Conservation (phyloP, 164 flowering plant species). For the Warburgia ugandensis region DNA sequence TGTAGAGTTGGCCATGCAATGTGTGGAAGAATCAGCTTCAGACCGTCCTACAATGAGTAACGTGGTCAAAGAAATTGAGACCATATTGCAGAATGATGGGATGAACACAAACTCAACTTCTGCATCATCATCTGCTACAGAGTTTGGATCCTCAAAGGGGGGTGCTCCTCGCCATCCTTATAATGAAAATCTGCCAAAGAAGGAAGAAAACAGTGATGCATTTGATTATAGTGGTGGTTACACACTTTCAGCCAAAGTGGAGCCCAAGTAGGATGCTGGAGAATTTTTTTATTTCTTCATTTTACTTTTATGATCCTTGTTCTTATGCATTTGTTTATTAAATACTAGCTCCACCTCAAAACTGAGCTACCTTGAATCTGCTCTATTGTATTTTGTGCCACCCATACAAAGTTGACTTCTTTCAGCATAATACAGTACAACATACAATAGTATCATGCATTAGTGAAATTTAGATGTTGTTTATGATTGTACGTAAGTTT, state of each 20-base stretch:
- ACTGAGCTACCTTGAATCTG: no score
- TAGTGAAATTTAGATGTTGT: no score
- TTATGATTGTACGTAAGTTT: no score
- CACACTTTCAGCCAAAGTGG: slow-evolving; percentile 43
- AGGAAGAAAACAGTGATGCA: slow-evolving; percentile 33
- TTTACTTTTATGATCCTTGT: no score
- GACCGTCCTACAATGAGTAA: slow-evolving; percentile 88
- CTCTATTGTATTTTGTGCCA: no score
- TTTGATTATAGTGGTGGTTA: slow-evolving; percentile 85
- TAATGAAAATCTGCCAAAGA: slow-evolving; percentile 31
- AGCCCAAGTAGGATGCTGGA: slow-evolving; percentile 50
- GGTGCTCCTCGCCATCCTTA: slow-evolving; percentile 49
- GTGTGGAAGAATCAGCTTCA: slow-evolving; percentile 78
- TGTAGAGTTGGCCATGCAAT: slow-evolving; percentile 76
- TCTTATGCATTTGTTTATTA: no score
- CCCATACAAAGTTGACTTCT: no score
- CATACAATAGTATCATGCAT: no score
- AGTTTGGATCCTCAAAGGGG: slow-evolving; percentile 40
- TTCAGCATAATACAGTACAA: no score
- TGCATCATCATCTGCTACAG: slow-evolving; percentile 83
- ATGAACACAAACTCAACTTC: slow-evolving; percentile 61
- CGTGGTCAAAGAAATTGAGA: slow-evolving; percentile 67
- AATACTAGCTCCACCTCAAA: no score
- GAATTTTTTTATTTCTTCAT: no score
- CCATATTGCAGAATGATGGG: slow-evolving; percentile 64